Evolutionary conservation across 345 rosid genomes (phyloP), one percentile per base, ranked within the genome.

Genomic region (Eucalyptus pauciflora): DNA sequence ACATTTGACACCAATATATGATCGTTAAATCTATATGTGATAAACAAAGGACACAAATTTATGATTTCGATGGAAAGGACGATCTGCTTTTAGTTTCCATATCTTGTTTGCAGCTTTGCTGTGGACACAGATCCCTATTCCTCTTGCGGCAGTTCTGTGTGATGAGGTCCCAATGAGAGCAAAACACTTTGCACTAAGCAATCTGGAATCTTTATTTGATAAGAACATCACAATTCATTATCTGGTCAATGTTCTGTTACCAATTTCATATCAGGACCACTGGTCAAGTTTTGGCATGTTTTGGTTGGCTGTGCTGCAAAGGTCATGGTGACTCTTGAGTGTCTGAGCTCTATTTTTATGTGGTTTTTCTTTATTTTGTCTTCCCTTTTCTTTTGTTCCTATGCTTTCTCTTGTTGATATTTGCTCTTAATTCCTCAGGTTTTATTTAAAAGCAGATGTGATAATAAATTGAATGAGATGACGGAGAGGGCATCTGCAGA

Each of bases 371-470:
- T 18, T 85, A 80, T 89, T 80, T 88, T 37, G 43, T 86, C 43
- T 31, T 86, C 20, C 33, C 4, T 60, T 56, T 86, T 71, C 37
- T 52, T 71, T 50, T 27, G 86, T 49, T 10, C 76, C 86, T 91
- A 79, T 37, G 69, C 45, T 71, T 87, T 13, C 45, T 54, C 89
- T 52, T 12, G 9, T 89, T 90, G 50, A 76, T 20, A 24, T 41
- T 87, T 48, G 41, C 50, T 62, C 54, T 69, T 54, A 86, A 56
- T 87, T 79, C 87, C 62, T 88, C 92, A 97, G 99, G 97, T 98
- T 92, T 90, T 98, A 48, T 97, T 95, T 91, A 98, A 94, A 93
- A 98, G 98, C 92, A 96, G 99, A 93, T 98, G 99, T 90, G 99
- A 97, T 91, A 98, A 95, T 92, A 95, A 96, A 91, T 92, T 97